Base-by-base conservation (phyloP, 192 early-diverging fungal species). In the Gigaspora rosea region DNA sequence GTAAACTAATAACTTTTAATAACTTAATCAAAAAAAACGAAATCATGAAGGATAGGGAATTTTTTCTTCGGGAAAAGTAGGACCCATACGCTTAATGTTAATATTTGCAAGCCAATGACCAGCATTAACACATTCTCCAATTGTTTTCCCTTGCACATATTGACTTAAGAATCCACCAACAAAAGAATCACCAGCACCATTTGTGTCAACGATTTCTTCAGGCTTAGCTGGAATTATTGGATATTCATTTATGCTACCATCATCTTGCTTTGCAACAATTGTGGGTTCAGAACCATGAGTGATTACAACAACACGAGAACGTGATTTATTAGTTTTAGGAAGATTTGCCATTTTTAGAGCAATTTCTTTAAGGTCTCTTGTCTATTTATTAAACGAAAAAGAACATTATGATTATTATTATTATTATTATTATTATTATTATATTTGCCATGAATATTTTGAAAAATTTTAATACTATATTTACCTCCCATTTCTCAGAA, bases 171-270 rank as follows among this genome's bases (percentile, higher is more conserved):
- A 99, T 36, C 95, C 97, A 64, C 95, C 97, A 76, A 88, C 90
- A 86, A 98, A 99, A 36, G 94, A 96, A 86, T 99, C 97, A 80
- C 97, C 97, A 77, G 96, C 96, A 77, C 95, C 97, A 85, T 99
- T 99, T 81, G 95, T 94, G 82, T 99, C 97, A 65, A 94, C 92
- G 79, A 99, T 95, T 77, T 96, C 88, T 47, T 83, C 77, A 70
- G 80, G 78, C 9, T 83, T 80, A 47, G 93, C 87, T 35, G 86
- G 85, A 63, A 84, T 86, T 22, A 92, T 87, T 16, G 88, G 84
- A 81, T 86, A 89, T 64, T 86, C 86, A 70, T 92, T 87, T 36
- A 86, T 78, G 58, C 85, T 86, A 74, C 90, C 89, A 71, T 87
- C 84, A 80, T 86, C 89, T 80, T 89, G 87, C 11, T 84, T 74